Evolutionary conservation across 164 flowering plant species (phyloP), one percentile per base, ranked within the genome.

Genomic region (Aristolochia contorta): DNA sequence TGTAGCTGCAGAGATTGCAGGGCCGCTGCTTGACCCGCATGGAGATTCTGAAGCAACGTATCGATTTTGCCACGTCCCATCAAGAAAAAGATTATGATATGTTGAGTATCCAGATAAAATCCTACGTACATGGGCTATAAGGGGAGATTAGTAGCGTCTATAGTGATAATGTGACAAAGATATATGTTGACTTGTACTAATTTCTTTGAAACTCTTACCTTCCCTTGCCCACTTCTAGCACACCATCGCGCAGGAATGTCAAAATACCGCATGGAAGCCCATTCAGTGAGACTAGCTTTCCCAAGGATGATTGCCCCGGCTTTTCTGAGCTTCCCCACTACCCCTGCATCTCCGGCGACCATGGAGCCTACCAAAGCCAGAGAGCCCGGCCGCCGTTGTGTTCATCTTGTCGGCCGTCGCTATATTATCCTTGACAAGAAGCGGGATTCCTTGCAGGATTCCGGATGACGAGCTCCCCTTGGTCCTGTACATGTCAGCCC

Each of bases 261-360:
- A n/a, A n/a, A n/a, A 0, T 54, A 46, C 2, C 71, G 66, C 47
- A 62, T 19, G 12, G 18, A 0, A 0, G 63, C 18, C 62, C 71
- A 68, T 45, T 68, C 71, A 20, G 47, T 57, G 5, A 62, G 54
- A 27, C 66, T 62, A 13, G 71, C 66, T 14, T 68, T 68, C 13
- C 67, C 61, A 53, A 83, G 9, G 15, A 78, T 69, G 18, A 83
- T 56, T 0, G 85, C 82, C 0, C 85, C 84, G 18, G 81, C 74
- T 16, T 65, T 50, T 66, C 80, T 76, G 68, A 84, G 58, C 66
- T 43, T 72, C 59, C 8, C 30, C 56, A 81, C 85, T 14, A 81
- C 84, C 15, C 77, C 77, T 0, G 85, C 84, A 47, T 84, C 85
- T 1, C 75, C 49, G 15, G 75, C 69, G 57, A 80, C 84, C 1